Evolutionary conservation across 768 basidiomycete species (phyloP).

Genomic region (Pleurotus tuber-regium): DNA sequence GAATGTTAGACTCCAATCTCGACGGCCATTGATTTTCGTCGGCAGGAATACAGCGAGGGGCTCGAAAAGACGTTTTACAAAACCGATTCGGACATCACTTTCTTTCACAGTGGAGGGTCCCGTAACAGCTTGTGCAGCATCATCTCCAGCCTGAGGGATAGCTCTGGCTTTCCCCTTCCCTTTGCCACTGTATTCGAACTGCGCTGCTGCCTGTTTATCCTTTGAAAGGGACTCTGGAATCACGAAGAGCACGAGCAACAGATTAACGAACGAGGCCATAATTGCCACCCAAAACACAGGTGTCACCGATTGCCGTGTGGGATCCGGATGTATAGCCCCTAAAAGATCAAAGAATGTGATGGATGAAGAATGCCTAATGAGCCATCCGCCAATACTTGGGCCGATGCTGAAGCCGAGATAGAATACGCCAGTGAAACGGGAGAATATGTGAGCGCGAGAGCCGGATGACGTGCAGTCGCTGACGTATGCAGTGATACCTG

Average conservation of each 20-base stretch:
- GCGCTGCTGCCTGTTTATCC: slow-evolving; percentile 36
- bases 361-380: slow-evolving; percentile 39
- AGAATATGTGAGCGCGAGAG: slow-evolving; percentile 71
- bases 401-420: slow-evolving; percentile 78
- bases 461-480: slow-evolving; percentile 85
- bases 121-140: neutral
- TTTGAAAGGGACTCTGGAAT: slow-evolving; percentile 60
- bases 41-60: slow-evolving; percentile 80
- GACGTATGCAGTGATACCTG: slow-evolving; percentile 78
- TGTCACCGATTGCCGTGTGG: slow-evolving; percentile 31
- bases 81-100: neutral
- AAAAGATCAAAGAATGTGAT: slow-evolving; percentile 11
- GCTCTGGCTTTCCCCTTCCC: slow-evolving; percentile 26
- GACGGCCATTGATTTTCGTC: slow-evolving; percentile 36
- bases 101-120: neutral
- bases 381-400: slow-evolving; percentile 66
- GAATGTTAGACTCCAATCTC: slow-evolving; percentile 81
- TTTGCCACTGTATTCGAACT: slow-evolving; percentile 18
- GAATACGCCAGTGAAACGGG: slow-evolving; percentile 74
- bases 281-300: slow-evolving; percentile 48
- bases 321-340: slow-evolving; percentile 11
- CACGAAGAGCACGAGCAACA: slow-evolving; percentile 67
- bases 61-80: slow-evolving; percentile 39
- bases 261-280: slow-evolving; percentile 43
- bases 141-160: slow-evolving; percentile 16